Base-by-base conservation (phyloP, 345 rosid species). In the Gossypium arboreum region DNA sequence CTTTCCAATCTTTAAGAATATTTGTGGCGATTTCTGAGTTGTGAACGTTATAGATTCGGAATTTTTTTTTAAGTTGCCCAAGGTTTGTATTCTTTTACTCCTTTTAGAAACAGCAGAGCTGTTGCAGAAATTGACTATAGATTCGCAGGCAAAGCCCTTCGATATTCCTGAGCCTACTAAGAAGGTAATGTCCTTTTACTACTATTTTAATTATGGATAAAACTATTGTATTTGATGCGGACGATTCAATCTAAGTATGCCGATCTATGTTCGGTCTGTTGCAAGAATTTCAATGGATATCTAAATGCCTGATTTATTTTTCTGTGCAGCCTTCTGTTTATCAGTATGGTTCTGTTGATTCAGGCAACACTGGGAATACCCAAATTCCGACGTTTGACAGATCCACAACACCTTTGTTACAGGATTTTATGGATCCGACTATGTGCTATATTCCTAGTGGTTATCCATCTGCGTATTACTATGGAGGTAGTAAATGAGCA, bases 131-230 rank as follows among this genome's bases (percentile, higher is more conserved):
- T 87, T 93, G 29, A 72, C 95, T 2, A 48, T 91, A 77, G 97
- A 90, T 58, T 78, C 95, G 9, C 92, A 86, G 81, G 67, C 88
- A 1, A 91, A 93, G 78, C 68, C 86, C 47, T 67, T 88, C 44
- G 97, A 91, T 73, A 83, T 90, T 51, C 86, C 98, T 17, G 94
- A 91, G 81, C 90, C 89, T 1, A 85, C 84, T 59, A 93, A 91
- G 78, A 91, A 90, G 91, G 97, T 91, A 17, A n/a, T 7, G 12
- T 18, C 5, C 20, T 41, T 57, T 18, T 15, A 18, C 15, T 63
- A 4, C 22, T 63, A 8, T 17, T 43, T 12, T 11, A 24, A 20
- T 29, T n/a, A 43, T 68, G 57, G 27, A 29, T 43, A 22, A 13
- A 63, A 25, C 66, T 61, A 1, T 9, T 24, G 2, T 20, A 12